A percentile compares a stretch with the other conserved stretches of the same genome.
These are phyloP conservation scores for Alternaria dauci DNA, from an alignment of 2,329 filamentous ascomycete genomes.

Conservation along the genomic window DNA sequence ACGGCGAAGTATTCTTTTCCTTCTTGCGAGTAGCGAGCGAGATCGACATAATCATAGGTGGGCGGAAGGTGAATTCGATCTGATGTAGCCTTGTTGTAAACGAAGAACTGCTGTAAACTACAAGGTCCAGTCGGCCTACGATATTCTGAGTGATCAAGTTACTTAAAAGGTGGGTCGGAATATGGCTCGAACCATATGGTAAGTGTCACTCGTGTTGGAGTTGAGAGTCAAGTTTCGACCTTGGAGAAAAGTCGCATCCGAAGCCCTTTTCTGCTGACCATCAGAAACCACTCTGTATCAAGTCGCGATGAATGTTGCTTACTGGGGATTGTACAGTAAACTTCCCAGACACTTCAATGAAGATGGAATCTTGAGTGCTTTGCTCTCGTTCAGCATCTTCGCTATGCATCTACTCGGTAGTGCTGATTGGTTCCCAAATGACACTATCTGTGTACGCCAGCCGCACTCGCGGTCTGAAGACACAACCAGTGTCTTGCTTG, in stretches of 20 bases:
- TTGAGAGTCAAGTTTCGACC: background rate
- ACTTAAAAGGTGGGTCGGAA: background rate
- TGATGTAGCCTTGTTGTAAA: background rate
- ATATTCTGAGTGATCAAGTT: background rate
- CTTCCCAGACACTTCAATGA: background rate
- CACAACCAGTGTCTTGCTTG: constrained; percentile 7
- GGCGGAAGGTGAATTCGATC: background rate
- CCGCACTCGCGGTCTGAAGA: background rate
- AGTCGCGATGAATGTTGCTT: background rate
- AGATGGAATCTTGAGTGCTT: background rate
- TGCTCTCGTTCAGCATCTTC: background rate
- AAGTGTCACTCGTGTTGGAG: background rate
- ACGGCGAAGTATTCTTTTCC: background rate
- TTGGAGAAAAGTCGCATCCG: background rate
- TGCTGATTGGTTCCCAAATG: background rate
- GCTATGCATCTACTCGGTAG: background rate
- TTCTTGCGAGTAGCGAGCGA: background rate
- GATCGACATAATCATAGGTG: constrained; percentile 4
- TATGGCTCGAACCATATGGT: background rate
- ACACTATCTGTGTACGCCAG: background rate
- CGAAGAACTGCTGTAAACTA: background rate
- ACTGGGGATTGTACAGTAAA: background rate
- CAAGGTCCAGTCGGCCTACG: background rate
- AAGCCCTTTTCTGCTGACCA: background rate
- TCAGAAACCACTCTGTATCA: background rate